Percentiles rank a stretch among this genome's conserved stretches.
phyloP scores from a whole-genome alignment of 176 grass and related monocot genomes.

The Oryza australiensis region DNA sequence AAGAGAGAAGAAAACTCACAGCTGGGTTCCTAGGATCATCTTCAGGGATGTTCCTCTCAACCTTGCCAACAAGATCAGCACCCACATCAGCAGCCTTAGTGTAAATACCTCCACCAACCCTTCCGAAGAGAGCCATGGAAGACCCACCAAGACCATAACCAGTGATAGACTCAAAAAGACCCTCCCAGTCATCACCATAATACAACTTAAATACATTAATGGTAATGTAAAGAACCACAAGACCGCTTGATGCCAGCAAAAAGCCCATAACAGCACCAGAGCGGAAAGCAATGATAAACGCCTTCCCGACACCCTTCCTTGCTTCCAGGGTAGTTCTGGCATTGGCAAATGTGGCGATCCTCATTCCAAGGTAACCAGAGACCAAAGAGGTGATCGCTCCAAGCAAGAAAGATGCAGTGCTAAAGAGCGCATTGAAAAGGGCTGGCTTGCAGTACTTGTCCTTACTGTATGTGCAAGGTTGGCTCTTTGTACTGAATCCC shows the following conservation, averaged over 20 bases:
- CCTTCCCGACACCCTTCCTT: constrained; percentile 90
- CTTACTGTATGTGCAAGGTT: constrained; percentile 68
- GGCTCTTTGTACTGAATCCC: constrained; percentile 70
- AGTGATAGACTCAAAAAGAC: constrained; percentile 89
- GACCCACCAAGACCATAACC: constrained; percentile 93
- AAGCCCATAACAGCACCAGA: constrained; percentile 94
- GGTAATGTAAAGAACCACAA: constrained; percentile 83
- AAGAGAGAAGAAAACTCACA: constrained; percentile 55
- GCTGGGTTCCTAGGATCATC: constrained; percentile 93
- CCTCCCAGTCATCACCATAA: constrained; percentile 89
- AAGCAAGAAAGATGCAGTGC: constrained; percentile 76
- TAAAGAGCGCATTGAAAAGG: constrained; percentile 70
- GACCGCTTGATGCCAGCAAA: constrained; percentile 73
- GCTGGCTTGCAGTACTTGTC: constrained; percentile 71
- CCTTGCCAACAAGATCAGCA: constrained; percentile 90
- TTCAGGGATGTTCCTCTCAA: constrained; percentile 92
- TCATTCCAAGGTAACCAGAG: constrained; percentile 94
- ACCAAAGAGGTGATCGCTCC: constrained; percentile 83
- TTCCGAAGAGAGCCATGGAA: constrained; percentile 88
- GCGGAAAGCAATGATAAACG: constrained; percentile 78
- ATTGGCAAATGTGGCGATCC: constrained; percentile 86
- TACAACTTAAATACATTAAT: constrained; percentile 84
- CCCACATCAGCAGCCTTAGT: constrained; percentile 97
- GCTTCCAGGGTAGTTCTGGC: constrained; percentile 85
- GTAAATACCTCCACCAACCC: constrained; percentile 91